phyloP scores from a whole-genome alignment of 129 eudicot species.

The Scalesia atractyloides region DNA sequence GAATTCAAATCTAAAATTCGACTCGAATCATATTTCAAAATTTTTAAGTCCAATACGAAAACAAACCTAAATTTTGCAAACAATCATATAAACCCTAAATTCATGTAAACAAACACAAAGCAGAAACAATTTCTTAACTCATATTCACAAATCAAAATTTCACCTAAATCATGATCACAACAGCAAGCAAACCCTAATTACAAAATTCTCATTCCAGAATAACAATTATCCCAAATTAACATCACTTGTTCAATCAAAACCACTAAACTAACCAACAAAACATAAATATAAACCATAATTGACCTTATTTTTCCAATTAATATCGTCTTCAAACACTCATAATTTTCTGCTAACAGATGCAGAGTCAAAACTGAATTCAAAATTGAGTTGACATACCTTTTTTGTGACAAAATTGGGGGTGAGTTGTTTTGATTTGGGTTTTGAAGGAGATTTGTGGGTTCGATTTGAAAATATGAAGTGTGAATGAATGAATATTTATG shows the following conservation, averaged over 20 bases:
- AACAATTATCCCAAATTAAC: neutral
- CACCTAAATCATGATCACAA: neutral
- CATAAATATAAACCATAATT: neutral
- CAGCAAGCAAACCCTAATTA: neutral
- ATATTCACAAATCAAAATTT: neutral
- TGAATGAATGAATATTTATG: neutral
- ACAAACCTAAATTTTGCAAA: neutral
- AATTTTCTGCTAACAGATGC: neutral
- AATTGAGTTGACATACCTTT: neutral
- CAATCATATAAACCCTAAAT: neutral
- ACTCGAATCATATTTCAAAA: no score
- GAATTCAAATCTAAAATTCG: no score
- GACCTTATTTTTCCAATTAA: neutral
- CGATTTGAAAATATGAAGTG: neutral
- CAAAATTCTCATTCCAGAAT: neutral
- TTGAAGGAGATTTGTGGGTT: neutral
- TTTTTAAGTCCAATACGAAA: neutral
- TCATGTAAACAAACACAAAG: neutral
- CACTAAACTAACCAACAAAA: neutral
- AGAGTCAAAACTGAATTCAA: neutral
- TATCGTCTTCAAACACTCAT: neutral
- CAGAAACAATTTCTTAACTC: neutral
- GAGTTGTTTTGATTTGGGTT: neutral
- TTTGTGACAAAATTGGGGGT: neutral
- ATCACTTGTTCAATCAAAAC: neutral